Evolutionary conservation across 2,329 filamentous ascomycete genomes (phyloP), one percentile per base, ranked within the genome.

Genomic region (Colletotrichum chlorophyti): DNA sequence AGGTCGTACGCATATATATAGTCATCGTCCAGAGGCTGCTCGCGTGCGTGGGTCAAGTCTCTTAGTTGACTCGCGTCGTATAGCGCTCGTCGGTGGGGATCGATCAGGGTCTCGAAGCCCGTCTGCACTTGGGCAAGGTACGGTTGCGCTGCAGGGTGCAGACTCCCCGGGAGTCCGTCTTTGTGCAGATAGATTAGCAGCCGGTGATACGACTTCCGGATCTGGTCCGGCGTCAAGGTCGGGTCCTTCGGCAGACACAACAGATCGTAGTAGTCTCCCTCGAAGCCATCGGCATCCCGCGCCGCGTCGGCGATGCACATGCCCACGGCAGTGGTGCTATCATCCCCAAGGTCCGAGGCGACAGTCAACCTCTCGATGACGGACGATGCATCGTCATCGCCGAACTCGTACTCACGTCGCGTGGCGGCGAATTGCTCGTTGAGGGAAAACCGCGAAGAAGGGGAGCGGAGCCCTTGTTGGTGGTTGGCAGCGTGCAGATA

Each of bases 361-460:
- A 67, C 32, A 7, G 67, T 70, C 34, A 65, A 64, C 35, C 69
- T 69, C 23, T 77, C 76, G 52, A 75, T 68, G 38, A 79, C 66
- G 15, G 78, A 80, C 35, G 76, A 78, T 17, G 70, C 74, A 60
- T 81, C 79, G 63, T 81, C 79, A 53, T 77, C 78, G 63, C 72
- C 79, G 48, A 81, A 78, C 43, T 79, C 77, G 46, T 75, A 77
- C 58, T 81, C 78, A 43, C 71, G 72, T 27, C 77, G 69, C 6
- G 79, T 81, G 31, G 76, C 68, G 17, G 79, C 77, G 55, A 81
- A 82, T 53, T 81, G 77, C 40, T 80, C 77, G 41, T 73, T 75
- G 42, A 81, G 69, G 3, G 79, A 81, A 67, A 75, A 77, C 41
- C 78, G 75, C 23, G 77, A 80, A 11, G 70, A 70, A n/a, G 68